A percentile compares a stretch with the other conserved stretches of the same genome.
These are phyloP conservation scores for Echinochloa phyllopogon DNA, from an alignment of 176 grass and related monocot species.

Conservation along the genomic window DNA sequence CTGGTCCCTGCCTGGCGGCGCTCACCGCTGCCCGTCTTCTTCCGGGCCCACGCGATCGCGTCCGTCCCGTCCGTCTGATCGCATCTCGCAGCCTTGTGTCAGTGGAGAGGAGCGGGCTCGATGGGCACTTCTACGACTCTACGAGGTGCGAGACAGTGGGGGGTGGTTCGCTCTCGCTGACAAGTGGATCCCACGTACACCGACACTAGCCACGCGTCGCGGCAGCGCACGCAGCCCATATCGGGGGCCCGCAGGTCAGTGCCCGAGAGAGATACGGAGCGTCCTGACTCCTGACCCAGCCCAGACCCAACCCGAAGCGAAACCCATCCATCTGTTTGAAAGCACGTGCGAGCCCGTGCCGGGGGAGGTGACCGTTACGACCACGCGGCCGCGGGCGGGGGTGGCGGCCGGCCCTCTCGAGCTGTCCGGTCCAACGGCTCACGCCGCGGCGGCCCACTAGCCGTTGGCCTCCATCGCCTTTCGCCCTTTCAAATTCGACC, in stretches of 20 bases:
- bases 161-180: background rate
- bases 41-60: background rate
- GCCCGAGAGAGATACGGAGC: background rate
- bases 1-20: background rate
- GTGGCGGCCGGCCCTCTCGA: background rate
- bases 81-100: background rate
- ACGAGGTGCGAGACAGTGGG: too few species aligned
- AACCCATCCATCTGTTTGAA: slow-evolving; percentile 39
- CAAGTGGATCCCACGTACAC: background rate
- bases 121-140: too few species aligned
- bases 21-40: background rate
- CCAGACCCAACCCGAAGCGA: too few species aligned
- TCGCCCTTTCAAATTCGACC: slow-evolving; percentile 23
- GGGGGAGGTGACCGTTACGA: slow-evolving; percentile 44
- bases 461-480: slow-evolving; percentile 49
- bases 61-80: slow-evolving; percentile 23
- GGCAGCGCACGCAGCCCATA: background rate
- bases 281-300: background rate
- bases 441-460: slow-evolving; percentile 52
- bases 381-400: background rate
- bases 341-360: slow-evolving; percentile 26
- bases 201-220: background rate
- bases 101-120: background rate
- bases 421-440: slow-evolving; percentile 48
- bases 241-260: background rate